Base-by-base conservation (phyloP, 805 yeast species). In the Candida suzukii region DNA sequence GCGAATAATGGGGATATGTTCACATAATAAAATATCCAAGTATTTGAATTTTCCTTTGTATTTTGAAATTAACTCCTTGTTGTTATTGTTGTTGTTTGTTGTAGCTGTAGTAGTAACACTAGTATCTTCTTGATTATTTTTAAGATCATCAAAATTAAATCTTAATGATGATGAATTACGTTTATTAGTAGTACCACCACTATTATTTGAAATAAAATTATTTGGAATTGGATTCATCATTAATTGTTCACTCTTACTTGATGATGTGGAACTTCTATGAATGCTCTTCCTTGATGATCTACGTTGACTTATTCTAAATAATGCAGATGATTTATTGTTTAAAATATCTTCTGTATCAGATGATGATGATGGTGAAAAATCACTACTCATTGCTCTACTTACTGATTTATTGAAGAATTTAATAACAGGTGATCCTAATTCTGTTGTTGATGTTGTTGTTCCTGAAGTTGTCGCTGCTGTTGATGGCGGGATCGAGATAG, bases 1-100 rank as follows among this genome's bases (percentile, higher is more conserved):
- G 38, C 95, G 64, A 49, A 86, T 80, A 42, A 83, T 83, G 0
- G 96, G 93, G 45, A 86, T 85, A 2, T 93, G 88, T 52, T 88
- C 96, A 60, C 96, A 88, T 13, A 88, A 67, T 36, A 91, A 65
- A 4, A 88, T 80, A 56, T 86, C 90, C 49, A 84, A 59, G 27
- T 50, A 48, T 20, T 47, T 46, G 29, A 56, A 47, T 25, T 48
- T 47, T 47, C 48, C 39, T n/a, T n/a, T n/a, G n/a, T n/a, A n/a
- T n/a, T n/a, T n/a, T n/a, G n/a, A n/a, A n/a, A n/a, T n/a, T n/a
- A n/a, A n/a, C 26, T 48, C 41, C 31, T 50, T 42, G 20, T 51
- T 39, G 1, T 47, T 9, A 24, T 24, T 9, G n/a, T n/a, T n/a
- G n/a, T n/a, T n/a, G n/a, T n/a, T n/a, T n/a, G n/a, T n/a, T n/a